Evolutionary conservation across 352 stramenopile species (phyloP).

Genomic region (Aphanomyces cochlioides): DNA sequence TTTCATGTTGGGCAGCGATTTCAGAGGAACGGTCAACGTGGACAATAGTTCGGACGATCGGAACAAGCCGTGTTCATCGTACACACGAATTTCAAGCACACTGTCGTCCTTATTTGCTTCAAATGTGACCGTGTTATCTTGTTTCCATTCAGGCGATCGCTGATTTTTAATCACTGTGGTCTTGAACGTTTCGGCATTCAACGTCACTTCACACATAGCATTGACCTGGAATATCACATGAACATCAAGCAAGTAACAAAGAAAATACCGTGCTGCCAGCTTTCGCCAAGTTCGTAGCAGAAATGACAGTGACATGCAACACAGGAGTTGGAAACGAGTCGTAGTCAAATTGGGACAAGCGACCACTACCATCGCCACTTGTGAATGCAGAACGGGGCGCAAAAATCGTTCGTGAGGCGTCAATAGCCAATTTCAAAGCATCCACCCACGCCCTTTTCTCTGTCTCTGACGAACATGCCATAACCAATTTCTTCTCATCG

Average conservation of each 20-base stretch:
- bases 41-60: constrained; percentile 64
- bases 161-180: constrained; percentile 78
- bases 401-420: constrained; percentile 78
- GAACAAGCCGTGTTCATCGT: constrained; percentile 74
- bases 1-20: constrained; percentile 78
- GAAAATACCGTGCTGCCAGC: constrained; percentile 46
- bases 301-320: constrained; percentile 73
- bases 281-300: constrained; percentile 76
- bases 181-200: constrained; percentile 78
- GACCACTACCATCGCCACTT: constrained; percentile 58
- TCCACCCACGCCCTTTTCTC: constrained; percentile 87
- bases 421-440: constrained; percentile 77
- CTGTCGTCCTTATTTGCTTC: constrained; percentile 72
- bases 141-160: constrained; percentile 79
- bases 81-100: constrained; percentile 79
- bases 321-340: constrained; percentile 76
- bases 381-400: constrained; percentile 63
- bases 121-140: constrained; percentile 81
- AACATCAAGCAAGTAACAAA: neutral
- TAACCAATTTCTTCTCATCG: constrained; percentile 70
- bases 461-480: constrained; percentile 78
- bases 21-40: constrained; percentile 72
- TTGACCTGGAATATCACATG: constrained; percentile 41
- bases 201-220: constrained; percentile 73
- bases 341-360: constrained; percentile 84